phyloP scores from a whole-genome alignment of 495 filamentous ascomycete genomes.

The Talaromyces nanjingensis region DNA sequence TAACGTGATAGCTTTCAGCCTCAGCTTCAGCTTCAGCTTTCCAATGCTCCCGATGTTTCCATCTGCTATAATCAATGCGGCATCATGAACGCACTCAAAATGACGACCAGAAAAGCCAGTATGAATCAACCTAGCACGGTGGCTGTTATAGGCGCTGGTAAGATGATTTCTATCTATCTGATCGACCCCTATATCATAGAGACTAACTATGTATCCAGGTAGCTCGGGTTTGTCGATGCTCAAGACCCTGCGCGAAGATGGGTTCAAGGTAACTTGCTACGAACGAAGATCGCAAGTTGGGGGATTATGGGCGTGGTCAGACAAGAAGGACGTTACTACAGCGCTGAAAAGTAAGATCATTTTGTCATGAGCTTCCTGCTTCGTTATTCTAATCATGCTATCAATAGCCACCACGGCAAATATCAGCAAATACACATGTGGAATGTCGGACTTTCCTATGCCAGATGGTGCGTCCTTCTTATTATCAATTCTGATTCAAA shows the following conservation, averaged over 20 bases:
- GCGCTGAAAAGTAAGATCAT: background rate
- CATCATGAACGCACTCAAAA: background rate
- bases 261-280: conserved; percentile 25
- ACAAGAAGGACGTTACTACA: conserved; percentile 17
- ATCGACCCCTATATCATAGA: background rate
- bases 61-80: background rate
- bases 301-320: conserved; percentile 25
- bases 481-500: no score
- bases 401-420: conserved; percentile 3
- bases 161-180: background rate
- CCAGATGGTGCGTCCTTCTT: conserved; percentile 28
- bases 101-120: background rate
- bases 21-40: background rate
- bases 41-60: background rate
- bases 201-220: background rate
- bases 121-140: background rate
- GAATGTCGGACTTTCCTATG: conserved; percentile 23
- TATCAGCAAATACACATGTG: conserved; percentile 4
- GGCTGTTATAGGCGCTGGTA: conserved; percentile 3
- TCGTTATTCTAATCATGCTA: background rate
- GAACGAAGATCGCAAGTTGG: conserved; percentile 26
- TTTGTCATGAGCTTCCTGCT: background rate
- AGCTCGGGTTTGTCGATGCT: conserved; percentile 23
- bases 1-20: background rate
- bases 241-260: conserved; percentile 30